phyloP scores from a whole-genome alignment of 2,329 filamentous ascomycete species.

The Diaporthe eres region DNA sequence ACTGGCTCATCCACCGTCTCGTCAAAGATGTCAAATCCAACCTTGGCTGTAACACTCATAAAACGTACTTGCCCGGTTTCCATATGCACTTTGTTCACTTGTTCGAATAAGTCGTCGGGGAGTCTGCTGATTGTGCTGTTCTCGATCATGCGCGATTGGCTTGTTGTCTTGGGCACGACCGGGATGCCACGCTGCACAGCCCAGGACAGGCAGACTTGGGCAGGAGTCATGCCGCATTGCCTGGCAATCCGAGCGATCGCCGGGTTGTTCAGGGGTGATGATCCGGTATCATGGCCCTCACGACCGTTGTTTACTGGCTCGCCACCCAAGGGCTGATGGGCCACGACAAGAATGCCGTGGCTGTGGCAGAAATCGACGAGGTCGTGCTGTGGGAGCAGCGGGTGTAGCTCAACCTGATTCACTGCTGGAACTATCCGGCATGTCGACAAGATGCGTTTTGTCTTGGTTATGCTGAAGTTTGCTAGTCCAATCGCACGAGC shows the following conservation, averaged over 20 bases:
- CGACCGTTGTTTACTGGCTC: neutral
- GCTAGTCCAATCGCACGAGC: slow-evolving; percentile 79
- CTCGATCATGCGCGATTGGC: slow-evolving; percentile 13
- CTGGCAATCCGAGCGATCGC: slow-evolving; percentile 45
- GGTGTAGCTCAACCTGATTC: slow-evolving; percentile 83
- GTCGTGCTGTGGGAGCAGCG: slow-evolving; percentile 65
- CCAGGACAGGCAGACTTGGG: slow-evolving; percentile 29
- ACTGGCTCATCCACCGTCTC: neutral
- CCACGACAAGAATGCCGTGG: slow-evolving; percentile 64
- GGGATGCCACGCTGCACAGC: slow-evolving; percentile 16
- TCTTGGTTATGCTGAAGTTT: slow-evolving; percentile 72
- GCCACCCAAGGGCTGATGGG: slow-evolving; percentile 66
- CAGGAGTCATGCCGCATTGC: slow-evolving; percentile 41
- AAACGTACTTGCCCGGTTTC: neutral
- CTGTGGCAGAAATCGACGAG: neutral
- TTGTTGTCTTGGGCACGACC: slow-evolving; percentile 29
- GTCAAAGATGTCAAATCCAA: neutral
- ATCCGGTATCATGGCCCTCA: neutral
- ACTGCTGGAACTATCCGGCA: slow-evolving; percentile 73
- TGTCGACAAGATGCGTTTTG: slow-evolving; percentile 66
- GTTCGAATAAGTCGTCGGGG: neutral
- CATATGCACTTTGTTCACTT: neutral
- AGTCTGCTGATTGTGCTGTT: slow-evolving; percentile 4
- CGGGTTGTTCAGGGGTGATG: slow-evolving; percentile 39
- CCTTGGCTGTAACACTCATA: neutral